Percentiles rank a stretch among this genome's conserved stretches.
phyloP scores from a whole-genome alignment of 352 stramenopile species.

The Globisporangium uncinulatum region DNA sequence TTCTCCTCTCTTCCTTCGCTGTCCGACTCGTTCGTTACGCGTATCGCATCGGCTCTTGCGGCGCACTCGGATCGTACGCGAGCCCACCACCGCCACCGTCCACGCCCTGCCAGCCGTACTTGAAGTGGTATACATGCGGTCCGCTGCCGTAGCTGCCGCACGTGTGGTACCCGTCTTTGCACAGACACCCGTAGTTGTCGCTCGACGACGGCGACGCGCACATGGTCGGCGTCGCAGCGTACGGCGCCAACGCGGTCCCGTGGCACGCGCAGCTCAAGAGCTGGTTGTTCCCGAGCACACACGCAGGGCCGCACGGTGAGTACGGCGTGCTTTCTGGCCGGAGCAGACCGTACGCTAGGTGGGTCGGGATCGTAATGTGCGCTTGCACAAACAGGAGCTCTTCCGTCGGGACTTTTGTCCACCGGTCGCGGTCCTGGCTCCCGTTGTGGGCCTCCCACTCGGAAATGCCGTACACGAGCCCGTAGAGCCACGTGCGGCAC shows the following conservation, averaged over 20 bases:
- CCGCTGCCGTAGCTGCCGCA: conserved; percentile 26
- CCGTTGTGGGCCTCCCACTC: conserved; percentile 40
- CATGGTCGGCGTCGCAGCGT: conserved; percentile 30
- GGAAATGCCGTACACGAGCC: conserved; percentile 44
- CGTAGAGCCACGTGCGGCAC: conserved; percentile 74
- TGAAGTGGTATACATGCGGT: conserved; percentile 74
- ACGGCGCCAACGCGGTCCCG: conserved; percentile 25
- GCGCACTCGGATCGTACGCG: conserved; percentile 16
- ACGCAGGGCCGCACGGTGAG: conserved; percentile 28
- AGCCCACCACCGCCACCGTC: conserved; percentile 33
- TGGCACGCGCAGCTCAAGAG: conserved; percentile 14
- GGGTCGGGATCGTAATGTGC: conserved; percentile 50
- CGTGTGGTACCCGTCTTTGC: conserved; percentile 50
- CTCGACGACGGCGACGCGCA: conserved; percentile 52
- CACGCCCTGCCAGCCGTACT: conserved; percentile 75
- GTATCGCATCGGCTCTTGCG: conserved; percentile 14
- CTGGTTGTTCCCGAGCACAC: conserved; percentile 16
- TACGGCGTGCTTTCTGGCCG: conserved; percentile 39
- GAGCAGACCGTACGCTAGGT: conserved; percentile 56
- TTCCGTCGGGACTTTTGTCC: conserved; percentile 59
- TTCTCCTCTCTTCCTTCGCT: neutral
- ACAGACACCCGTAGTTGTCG: conserved; percentile 62
- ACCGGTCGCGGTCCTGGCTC: conserved; percentile 52
- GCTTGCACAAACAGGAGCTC: conserved; percentile 72
- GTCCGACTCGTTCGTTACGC: conserved; percentile 2